Base-by-base conservation (phyloP, 164 flowering plant genomes). In the Aristolochia contorta region DNA sequence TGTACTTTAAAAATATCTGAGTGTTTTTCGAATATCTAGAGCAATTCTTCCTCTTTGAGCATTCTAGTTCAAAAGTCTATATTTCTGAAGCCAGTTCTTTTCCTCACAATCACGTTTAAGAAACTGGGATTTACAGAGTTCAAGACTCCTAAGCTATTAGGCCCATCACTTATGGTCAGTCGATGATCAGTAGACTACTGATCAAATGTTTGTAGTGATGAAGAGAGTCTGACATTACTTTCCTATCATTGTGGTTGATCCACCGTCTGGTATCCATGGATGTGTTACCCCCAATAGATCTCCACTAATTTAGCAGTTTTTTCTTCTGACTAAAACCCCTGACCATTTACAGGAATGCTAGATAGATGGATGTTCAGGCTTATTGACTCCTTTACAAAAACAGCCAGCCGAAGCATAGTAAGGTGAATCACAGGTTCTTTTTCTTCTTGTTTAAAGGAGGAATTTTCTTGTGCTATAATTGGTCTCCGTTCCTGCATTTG, bases 361-460 rank as follows among this genome's bases (percentile, higher is more conserved):
- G 97, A 94, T 74, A 86, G 96, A 19, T 94, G 97, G 97, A 88
- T 91, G 99, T 85, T 65, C 69, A 80, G 91, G 76, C 61, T 94
- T 63, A 57, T 90, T 56, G 96, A 91, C 77, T 74, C 78, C 25
- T 33, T 89, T 65, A 87, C 82, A 37, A 85, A 83, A 59, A 84
- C 86, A 47, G 71, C 72, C 0, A 16, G 76, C 12, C 71, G 77
- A 72, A 79, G 75, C 57, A 27, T 60, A 25, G 13, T 63, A 15
- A 50, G 73, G 47, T 72, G 63, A 67, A 47, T 18, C 43, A 0
- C 5, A 8, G 10, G 43, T 4, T 7, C 10, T 3, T 37, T 8
- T 6, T 37, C 43, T 37, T 4, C 43, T 8, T 37, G 43, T 37
- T 37, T 6, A 3, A 10, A 10, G 7, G 43, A 10, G 7, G 12